These are phyloP conservation scores for Aspergillus pseudoviridinutans DNA, from an alignment of 2,329 filamentous ascomycete genomes.

Conservation along the genomic window DNA sequence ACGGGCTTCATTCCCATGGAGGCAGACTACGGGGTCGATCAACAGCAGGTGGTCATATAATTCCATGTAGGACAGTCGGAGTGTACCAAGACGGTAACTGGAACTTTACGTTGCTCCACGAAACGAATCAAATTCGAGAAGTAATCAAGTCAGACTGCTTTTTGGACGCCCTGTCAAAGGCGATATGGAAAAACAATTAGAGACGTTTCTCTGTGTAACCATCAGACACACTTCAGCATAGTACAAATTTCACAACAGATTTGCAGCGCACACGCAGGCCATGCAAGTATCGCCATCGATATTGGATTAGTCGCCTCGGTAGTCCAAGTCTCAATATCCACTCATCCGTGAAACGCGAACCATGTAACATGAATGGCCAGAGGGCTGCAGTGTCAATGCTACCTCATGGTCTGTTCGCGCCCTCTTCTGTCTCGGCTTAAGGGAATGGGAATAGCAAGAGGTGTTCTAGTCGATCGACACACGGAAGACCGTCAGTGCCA, in stretches of 20 bases:
- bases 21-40: background rate
- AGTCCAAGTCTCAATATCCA: background rate
- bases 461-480: background rate
- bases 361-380: conserved; percentile 9
- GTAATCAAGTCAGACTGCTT: background rate
- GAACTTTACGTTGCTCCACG: background rate
- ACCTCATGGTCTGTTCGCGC: conserved; percentile 5
- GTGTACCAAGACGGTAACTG: background rate
- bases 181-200: background rate
- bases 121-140: too few species aligned
- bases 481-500: background rate
- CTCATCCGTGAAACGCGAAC: conserved; percentile 7
- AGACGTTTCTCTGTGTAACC: background rate
- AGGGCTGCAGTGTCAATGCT: conserved; percentile 6
- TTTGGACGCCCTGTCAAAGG: background rate
- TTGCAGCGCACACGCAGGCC: background rate
- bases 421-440: background rate
- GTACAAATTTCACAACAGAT: background rate
- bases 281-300: background rate
- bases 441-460: background rate
- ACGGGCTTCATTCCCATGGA: conserved; percentile 1
- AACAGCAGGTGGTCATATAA: background rate
- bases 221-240: background rate
- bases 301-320: background rate
- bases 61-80: background rate